A percentile compares a stretch with the other conserved stretches of the same genome.
These are phyloP conservation scores for Arabidopsis hybrid DNA, from an alignment of 441 rosid species.

Conservation along the genomic window DNA sequence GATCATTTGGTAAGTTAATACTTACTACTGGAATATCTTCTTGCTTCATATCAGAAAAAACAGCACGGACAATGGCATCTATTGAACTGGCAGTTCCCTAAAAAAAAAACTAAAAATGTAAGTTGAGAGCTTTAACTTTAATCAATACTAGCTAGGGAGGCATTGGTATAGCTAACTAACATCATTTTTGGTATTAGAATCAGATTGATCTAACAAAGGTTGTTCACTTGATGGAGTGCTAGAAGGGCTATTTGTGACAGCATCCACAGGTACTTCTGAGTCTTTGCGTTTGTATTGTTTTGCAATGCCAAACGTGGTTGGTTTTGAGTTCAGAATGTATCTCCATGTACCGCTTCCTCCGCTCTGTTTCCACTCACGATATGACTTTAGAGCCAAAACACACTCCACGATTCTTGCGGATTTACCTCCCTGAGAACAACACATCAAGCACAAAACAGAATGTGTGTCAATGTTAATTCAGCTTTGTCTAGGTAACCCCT, in stretches of 20 bases:
- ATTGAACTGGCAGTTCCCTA: conserved; percentile 63
- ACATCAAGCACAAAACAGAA: conserved; percentile 19
- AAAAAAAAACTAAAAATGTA: conserved; percentile 16
- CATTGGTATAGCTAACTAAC: conserved; percentile 54
- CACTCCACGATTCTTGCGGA: conserved; percentile 68
- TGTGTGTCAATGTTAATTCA: conserved; percentile 6
- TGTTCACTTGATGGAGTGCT: conserved; percentile 44
- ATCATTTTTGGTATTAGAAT: conserved; percentile 46
- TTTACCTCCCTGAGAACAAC: conserved; percentile 62
- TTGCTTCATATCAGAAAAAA: conserved; percentile 66
- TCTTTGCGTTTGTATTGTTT: conserved; percentile 57
- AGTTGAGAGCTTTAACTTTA: conserved; percentile 11
- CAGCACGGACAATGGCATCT: conserved; percentile 63
- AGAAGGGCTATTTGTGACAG: conserved; percentile 54
- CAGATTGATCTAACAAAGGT: conserved; percentile 38
- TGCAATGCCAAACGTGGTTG: conserved; percentile 50
- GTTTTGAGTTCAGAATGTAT: conserved; percentile 51
- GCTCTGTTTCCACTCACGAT: conserved; percentile 67
- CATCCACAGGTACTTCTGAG: conserved; percentile 55
- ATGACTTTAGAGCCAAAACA: conserved; percentile 73
- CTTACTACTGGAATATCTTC: conserved; percentile 88
- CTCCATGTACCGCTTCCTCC: conserved; percentile 71
- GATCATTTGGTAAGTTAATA: conserved; percentile 21
- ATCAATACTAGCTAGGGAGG: background rate
- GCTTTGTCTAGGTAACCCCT: conserved; percentile 33